Evolutionary conservation across 345 rosid genomes (phyloP).

Genomic region (Ceriops tagal): DNA sequence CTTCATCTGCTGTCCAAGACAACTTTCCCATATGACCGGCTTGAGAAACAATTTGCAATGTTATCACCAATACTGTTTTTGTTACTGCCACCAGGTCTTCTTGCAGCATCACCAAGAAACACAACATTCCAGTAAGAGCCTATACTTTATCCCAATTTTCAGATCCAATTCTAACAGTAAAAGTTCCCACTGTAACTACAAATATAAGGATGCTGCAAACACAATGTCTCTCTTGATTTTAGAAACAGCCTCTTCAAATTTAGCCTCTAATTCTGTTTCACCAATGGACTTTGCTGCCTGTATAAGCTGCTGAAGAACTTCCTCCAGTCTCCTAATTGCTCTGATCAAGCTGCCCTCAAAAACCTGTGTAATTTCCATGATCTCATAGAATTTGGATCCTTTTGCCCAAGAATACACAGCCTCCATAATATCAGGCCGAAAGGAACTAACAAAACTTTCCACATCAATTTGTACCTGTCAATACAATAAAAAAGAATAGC

Average conservation of each 20-base stretch:
- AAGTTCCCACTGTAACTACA: constrained; percentile 29
- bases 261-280: constrained; percentile 73
- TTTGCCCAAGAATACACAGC: constrained; percentile 98
- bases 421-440: constrained; percentile 94
- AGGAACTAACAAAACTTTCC: constrained; percentile 75
- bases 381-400: constrained; percentile 91
- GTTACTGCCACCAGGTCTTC: background rate
- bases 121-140: background rate
- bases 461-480: constrained; percentile 81
- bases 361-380: constrained; percentile 86
- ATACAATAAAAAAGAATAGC: background rate
- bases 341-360: constrained; percentile 99
- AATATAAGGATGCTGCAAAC: constrained; percentile 89
- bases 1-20: background rate
- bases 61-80: background rate
- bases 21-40: background rate
- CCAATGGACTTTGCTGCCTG: constrained; percentile 83
- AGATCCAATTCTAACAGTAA: background rate
- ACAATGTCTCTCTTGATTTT: constrained; percentile 96
- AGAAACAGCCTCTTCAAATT: constrained; percentile 84
- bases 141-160: background rate
- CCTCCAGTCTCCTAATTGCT: constrained; percentile 94
- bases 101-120: background rate
- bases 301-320: constrained; percentile 95
- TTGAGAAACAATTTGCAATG: background rate